Percentiles rank a stretch among this genome's conserved stretches.
Conservation (phyloP, 495 filamentous ascomycete species). For the Pseudomonodictys pantanalensis region DNA sequence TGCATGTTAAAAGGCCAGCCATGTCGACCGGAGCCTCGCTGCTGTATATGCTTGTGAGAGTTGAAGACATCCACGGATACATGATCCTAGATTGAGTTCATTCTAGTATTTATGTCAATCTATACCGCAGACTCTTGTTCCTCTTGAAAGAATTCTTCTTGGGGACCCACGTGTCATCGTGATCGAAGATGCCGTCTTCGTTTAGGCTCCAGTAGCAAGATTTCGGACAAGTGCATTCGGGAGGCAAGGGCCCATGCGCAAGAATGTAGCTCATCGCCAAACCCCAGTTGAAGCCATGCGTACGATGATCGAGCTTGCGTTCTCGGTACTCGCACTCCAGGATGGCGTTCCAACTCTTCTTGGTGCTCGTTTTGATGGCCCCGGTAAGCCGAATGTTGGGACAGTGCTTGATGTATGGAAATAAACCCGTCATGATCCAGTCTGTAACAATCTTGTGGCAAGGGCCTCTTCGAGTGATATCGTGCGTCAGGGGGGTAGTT, state of each 20-base stretch:
- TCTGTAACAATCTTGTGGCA: slow-evolving; percentile 5
- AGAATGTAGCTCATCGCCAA: background rate
- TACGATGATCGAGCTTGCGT: background rate
- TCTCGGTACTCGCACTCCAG: background rate
- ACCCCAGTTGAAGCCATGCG: background rate
- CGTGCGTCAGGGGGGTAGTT: background rate
- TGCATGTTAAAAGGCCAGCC: too few relatives aligned
- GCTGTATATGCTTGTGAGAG: too few relatives aligned
- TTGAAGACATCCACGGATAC: too few relatives aligned
- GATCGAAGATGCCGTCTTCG: too few relatives aligned
- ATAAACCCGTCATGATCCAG: slow-evolving; percentile 1
- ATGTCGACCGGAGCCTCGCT: too few relatives aligned
- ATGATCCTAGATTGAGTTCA: too few relatives aligned
- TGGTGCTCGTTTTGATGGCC: slow-evolving; percentile 2
- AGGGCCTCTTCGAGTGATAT: background rate
- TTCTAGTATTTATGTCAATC: too few relatives aligned
- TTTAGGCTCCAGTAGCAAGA: too few relatives aligned
- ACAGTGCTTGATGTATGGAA: slow-evolving; percentile 4
- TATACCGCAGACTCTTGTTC: too few relatives aligned
- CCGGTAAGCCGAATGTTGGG: background rate
- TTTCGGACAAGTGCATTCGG: too few relatives aligned
- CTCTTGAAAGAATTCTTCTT: too few relatives aligned
- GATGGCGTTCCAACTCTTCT: background rate
- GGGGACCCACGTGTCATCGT: too few relatives aligned
- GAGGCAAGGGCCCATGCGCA: background rate